Conservation (phyloP, 2,329 filamentous ascomycete genomes). For the Ilyonectria sp. region DNA sequence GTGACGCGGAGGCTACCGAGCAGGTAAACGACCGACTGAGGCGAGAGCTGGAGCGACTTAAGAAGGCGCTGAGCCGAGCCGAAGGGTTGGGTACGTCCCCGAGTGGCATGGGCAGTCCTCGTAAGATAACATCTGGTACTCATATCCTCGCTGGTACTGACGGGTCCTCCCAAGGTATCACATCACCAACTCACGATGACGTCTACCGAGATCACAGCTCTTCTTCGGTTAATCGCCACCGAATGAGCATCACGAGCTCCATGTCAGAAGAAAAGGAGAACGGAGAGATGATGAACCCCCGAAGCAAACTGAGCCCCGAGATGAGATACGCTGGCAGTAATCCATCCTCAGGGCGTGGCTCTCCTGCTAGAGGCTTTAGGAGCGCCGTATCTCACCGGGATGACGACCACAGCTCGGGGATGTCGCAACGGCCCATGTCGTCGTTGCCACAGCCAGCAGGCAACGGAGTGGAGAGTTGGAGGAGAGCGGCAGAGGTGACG, state of each 20-base stretch:
- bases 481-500: conserved; percentile 95
- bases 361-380: conserved; percentile 71
- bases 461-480: conserved; percentile 85
- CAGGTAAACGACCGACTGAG: conserved; percentile 87
- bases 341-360: conserved; percentile 70
- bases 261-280: conserved; percentile 87
- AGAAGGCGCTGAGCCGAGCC: conserved; percentile 82
- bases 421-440: conserved; percentile 54
- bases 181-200: conserved; percentile 72
- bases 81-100: conserved; percentile 63
- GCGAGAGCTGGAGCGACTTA: conserved; percentile 92
- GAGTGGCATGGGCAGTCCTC: conserved; percentile 56
- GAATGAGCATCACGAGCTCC: conserved; percentile 75
- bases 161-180: conserved; percentile 52
- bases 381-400: conserved; percentile 52
- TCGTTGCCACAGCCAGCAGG: conserved; percentile 54
- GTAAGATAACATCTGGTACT: conserved; percentile 35
- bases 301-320: conserved; percentile 71
- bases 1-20: conserved; percentile 91
- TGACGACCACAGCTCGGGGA: conserved; percentile 51
- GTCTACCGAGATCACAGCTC: conserved; percentile 69
- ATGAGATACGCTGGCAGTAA: conserved; percentile 66
- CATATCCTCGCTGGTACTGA: conserved; percentile 24
- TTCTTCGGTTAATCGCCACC: conserved; percentile 60
- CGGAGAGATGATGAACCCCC: conserved; percentile 63